phyloP scores from a whole-genome alignment of 108 stramenopile species.

The Cyclotella kingstonii region DNA sequence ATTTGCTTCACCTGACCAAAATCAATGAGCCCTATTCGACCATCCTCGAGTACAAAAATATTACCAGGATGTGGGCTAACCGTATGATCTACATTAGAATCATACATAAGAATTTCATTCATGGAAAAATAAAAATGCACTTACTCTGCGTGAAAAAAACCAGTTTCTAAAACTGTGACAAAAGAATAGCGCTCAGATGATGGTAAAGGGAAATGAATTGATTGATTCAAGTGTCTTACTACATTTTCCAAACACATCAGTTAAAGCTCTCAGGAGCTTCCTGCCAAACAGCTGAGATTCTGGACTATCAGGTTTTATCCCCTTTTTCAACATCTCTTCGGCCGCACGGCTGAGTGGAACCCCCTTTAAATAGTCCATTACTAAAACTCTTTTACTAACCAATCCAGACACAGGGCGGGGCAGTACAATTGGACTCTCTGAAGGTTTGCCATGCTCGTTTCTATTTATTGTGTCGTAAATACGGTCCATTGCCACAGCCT shows the following conservation, averaged over 20 bases:
- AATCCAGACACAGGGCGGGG: slow-evolving; percentile 87
- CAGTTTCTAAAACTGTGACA: slow-evolving; percentile 80
- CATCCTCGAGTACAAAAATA: slow-evolving; percentile 91
- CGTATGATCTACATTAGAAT: background rate
- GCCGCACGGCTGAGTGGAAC: slow-evolving; percentile 84
- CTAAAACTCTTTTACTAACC: slow-evolving; percentile 82
- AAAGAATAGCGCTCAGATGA: too few relatives aligned
- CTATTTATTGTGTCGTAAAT: slow-evolving; percentile 68
- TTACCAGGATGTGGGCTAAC: slow-evolving; percentile 75
- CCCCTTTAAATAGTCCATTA: slow-evolving; percentile 93
- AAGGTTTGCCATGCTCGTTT: slow-evolving; percentile 50
- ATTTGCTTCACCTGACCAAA: slow-evolving; percentile 95
- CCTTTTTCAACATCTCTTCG: slow-evolving; percentile 86
- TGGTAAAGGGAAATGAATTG: too few relatives aligned
- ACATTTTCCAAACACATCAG: slow-evolving; percentile 87
- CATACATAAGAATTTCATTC: too few relatives aligned
- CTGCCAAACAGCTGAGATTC: slow-evolving; percentile 90
- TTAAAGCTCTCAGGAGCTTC: slow-evolving; percentile 74
- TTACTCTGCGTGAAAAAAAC: slow-evolving; percentile 91
- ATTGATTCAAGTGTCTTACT: slow-evolving; percentile 31
- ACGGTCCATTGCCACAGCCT: slow-evolving; percentile 94
- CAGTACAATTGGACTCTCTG: slow-evolving; percentile 77
- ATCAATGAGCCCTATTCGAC: slow-evolving; percentile 90
- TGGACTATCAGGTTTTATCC: slow-evolving; percentile 81
- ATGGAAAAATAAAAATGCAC: background rate